Conservation (phyloP, 2,329 filamentous ascomycete genomes). For the Lojkania enalia region DNA sequence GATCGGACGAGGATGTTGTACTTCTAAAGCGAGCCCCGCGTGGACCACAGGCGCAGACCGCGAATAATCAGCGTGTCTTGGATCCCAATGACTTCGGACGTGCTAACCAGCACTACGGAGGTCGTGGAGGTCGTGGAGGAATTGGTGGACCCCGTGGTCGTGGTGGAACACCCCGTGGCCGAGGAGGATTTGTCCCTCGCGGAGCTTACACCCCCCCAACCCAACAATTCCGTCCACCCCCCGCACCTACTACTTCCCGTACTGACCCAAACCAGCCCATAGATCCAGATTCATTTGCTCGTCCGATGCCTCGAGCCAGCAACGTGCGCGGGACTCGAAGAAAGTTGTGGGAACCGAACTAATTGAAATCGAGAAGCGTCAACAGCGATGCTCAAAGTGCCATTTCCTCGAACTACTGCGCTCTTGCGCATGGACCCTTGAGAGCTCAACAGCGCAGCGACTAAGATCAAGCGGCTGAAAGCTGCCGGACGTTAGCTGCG, state of each 20-base stretch:
- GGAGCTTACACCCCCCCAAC: constrained; percentile 35
- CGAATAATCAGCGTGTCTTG: constrained; percentile 42
- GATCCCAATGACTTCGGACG: constrained; percentile 56
- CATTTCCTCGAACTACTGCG: neutral
- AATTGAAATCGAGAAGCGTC: constrained; percentile 11
- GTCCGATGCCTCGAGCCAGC: constrained; percentile 34
- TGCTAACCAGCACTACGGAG: constrained; percentile 27
- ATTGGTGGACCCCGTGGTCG: constrained; percentile 27
- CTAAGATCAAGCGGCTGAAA: too few relatives aligned
- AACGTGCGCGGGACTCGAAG: constrained; percentile 39
- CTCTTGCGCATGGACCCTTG: neutral
- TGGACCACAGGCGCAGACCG: constrained; percentile 34
- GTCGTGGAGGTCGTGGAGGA: constrained; percentile 39
- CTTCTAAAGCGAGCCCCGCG: constrained; percentile 44
- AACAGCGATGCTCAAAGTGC: constrained; percentile 1
- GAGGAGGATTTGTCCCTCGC: constrained; percentile 34
- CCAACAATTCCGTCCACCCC: constrained; percentile 29
- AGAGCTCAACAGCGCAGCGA: neutral
- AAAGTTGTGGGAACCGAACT: constrained; percentile 48
- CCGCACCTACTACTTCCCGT: constrained; percentile 23
- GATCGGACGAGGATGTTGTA: constrained; percentile 41
- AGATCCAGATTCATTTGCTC: constrained; percentile 46
- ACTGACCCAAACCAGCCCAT: constrained; percentile 43
- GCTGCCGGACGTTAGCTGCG: too few relatives aligned
- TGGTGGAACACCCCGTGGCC: constrained; percentile 23